phyloP scores from a whole-genome alignment of 176 grass and related monocot species.

The Elaeis guineensis region DNA sequence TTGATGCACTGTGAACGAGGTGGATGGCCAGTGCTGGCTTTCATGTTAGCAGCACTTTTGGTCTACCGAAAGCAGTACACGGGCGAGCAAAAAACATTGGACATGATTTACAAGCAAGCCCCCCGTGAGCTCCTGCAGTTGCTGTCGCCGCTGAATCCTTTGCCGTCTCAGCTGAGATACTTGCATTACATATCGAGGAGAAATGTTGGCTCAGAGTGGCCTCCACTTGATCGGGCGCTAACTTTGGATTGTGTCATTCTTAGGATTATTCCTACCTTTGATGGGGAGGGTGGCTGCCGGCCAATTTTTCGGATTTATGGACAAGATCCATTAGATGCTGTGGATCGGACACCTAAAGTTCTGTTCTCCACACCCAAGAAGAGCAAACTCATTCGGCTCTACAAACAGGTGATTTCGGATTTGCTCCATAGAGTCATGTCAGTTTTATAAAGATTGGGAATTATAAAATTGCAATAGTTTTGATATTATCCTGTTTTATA shows the following conservation, averaged over 20 bases:
- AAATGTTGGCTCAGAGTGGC: constrained; percentile 79
- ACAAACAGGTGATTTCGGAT: constrained; percentile 61
- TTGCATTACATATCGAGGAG: constrained; percentile 87
- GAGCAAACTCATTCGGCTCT: constrained; percentile 73
- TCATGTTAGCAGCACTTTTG: constrained; percentile 85
- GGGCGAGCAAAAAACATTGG: constrained; percentile 75
- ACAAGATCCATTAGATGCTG: constrained; percentile 65
- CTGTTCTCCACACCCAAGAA: constrained; percentile 77
- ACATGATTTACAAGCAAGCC: constrained; percentile 97
- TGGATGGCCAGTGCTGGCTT: constrained; percentile 87
- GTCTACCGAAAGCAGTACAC: constrained; percentile 85
- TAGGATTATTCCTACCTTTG: constrained; percentile 57
- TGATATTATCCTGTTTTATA: too few species aligned
- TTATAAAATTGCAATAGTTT: too few species aligned
- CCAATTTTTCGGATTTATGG: constrained; percentile 96
- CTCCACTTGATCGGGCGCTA: constrained; percentile 72
- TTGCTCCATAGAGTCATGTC: not conserved
- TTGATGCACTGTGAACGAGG: constrained; percentile 92
- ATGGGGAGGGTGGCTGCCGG: constrained; percentile 67
- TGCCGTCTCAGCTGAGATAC: constrained; percentile 94
- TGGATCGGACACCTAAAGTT: constrained; percentile 49
- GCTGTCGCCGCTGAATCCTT: constrained; percentile 70
- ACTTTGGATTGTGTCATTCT: constrained; percentile 94
- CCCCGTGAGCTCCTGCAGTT: constrained; percentile 72
- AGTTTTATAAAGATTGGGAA: too few species aligned